These are phyloP conservation scores for Oleoguttula mirabilis DNA, from an alignment of 495 filamentous ascomycete genomes.

Conservation along the genomic window DNA sequence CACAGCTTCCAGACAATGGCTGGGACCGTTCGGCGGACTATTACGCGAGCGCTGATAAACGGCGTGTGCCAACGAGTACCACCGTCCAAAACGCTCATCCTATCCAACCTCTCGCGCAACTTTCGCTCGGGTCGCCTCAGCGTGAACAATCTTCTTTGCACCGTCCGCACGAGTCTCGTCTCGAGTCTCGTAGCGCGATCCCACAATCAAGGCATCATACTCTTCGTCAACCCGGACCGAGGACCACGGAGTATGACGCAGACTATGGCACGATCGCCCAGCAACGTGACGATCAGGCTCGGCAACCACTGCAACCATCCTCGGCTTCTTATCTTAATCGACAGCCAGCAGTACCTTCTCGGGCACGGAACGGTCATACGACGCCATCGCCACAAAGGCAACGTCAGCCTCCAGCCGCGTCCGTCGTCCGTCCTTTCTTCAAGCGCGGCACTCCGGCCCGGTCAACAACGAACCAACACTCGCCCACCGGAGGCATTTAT, in stretches of 20 bases:
- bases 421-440: constrained; percentile 28
- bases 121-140: no score
- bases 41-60: no score
- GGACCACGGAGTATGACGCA: constrained; percentile 1
- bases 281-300: not conserved
- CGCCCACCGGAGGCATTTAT: not conserved
- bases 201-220: not conserved
- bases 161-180: no score
- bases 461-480: not conserved
- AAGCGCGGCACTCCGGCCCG: not conserved
- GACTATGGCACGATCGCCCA: not conserved
- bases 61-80: no score
- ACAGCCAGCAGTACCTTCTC: not conserved
- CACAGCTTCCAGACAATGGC: no score
- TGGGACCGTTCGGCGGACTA: no score
- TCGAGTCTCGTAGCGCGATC: not conserved
- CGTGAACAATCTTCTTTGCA: no score
- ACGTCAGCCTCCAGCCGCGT: constrained; percentile 6
- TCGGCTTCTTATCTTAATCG: not conserved
- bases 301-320: not conserved
- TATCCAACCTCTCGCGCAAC: no score
- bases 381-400: constrained; percentile 1
- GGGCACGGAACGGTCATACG: not conserved
- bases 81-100: no score
- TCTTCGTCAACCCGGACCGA: not conserved